Evolutionary conservation across 75 land plant genomes (phyloP).

Genomic region (Pinus albicaulis): DNA sequence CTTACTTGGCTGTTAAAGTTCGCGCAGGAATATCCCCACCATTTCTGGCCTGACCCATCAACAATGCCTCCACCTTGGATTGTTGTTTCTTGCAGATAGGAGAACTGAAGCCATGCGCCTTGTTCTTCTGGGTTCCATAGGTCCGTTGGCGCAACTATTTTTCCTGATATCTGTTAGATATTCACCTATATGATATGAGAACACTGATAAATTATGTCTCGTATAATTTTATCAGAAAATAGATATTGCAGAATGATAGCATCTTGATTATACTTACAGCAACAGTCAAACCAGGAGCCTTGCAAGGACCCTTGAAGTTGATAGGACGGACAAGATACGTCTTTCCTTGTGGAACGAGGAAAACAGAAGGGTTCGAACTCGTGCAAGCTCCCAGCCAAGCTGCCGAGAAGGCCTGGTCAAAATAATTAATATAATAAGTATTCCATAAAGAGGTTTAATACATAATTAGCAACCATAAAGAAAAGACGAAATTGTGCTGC

Average conservation of each 20-base stretch:
- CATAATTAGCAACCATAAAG: too few species aligned
- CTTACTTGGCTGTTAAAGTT: slow-evolving; percentile 9
- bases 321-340: slow-evolving; percentile 14
- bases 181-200: not conserved
- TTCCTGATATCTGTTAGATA: slow-evolving; percentile 15
- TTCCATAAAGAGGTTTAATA: too few species aligned
- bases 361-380: slow-evolving; percentile 1
- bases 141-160: slow-evolving; percentile 19
- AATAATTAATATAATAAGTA: not conserved
- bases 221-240: too few species aligned
- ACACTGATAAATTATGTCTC: not conserved
- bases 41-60: slow-evolving; percentile 41
- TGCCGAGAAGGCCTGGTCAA: slow-evolving; percentile 41
- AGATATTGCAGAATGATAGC: too few species aligned
- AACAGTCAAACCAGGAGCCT: not conserved
- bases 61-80: slow-evolving; percentile 34
- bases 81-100: slow-evolving; percentile 16
- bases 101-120: slow-evolving; percentile 23
- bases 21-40: slow-evolving; percentile 44
- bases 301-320: slow-evolving; percentile 24
- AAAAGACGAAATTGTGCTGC: too few species aligned
- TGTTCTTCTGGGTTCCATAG: slow-evolving; percentile 7
- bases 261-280: not conserved
- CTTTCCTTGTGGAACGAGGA: slow-evolving; percentile 29
- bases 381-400: slow-evolving; percentile 51